phyloP scores from a whole-genome alignment of 1,284 basidiomycete genomes.

The Pyrrhoderma lamaoense region DNA sequence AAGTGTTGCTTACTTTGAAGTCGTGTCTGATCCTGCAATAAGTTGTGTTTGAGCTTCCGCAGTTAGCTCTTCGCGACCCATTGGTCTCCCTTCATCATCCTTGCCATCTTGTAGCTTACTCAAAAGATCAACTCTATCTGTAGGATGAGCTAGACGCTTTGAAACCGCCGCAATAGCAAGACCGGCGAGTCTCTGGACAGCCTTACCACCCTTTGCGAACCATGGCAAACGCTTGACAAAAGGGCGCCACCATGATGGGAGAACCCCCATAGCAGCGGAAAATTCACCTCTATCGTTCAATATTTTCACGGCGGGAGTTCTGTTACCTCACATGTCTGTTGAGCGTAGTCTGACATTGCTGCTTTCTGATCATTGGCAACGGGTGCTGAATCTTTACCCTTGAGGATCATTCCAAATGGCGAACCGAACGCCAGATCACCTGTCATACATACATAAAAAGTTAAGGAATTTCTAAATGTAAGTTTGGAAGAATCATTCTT shows the following conservation, averaged over 20 bases:
- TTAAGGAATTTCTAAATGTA: no score
- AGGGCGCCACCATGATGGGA: slow-evolving; percentile 70
- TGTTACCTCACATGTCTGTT: no score
- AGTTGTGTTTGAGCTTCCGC: slow-evolving; percentile 44
- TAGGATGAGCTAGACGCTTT: slow-evolving; percentile 13
- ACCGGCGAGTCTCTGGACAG: slow-evolving; percentile 38
- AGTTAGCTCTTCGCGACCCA: slow-evolving; percentile 42
- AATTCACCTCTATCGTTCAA: slow-evolving; percentile 88
- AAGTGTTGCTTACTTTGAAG: slow-evolving; percentile 24
- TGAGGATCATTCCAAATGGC: slow-evolving; percentile 84
- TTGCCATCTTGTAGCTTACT: slow-evolving; percentile 28
- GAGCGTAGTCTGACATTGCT: slow-evolving; percentile 53
- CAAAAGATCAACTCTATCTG: slow-evolving; percentile 11
- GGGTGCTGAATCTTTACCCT: slow-evolving; percentile 66
- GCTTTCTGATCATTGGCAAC: slow-evolving; percentile 42
- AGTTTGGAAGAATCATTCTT: background rate
- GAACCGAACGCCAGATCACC: slow-evolving; percentile 80
- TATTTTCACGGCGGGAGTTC: slow-evolving; percentile 76
- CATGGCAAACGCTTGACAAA: slow-evolving; percentile 56
- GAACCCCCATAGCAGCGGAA: slow-evolving; percentile 75
- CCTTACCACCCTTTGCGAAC: slow-evolving; percentile 58
- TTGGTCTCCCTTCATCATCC: slow-evolving; percentile 38
- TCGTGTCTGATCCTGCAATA: slow-evolving; percentile 38
- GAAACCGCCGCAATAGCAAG: slow-evolving; percentile 65
- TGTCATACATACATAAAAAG: no score